Evolutionary conservation across 805 yeast genomes (phyloP).

Genomic region (baker's yeast (Saccharomyces cerevisiae)): DNA sequence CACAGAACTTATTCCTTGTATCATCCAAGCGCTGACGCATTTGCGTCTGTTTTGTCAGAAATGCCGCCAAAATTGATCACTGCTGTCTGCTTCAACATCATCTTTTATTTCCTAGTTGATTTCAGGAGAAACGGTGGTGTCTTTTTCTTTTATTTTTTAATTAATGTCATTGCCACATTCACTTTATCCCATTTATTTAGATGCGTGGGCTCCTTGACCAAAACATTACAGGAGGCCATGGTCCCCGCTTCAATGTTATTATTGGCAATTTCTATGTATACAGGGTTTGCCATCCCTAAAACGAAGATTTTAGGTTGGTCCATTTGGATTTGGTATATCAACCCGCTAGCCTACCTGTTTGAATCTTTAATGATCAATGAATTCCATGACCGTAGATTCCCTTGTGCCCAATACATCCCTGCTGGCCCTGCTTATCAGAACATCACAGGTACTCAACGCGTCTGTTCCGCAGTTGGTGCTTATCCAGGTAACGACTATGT

Average conservation of each 20-base stretch:
- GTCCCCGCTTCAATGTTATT: constrained; percentile 48
- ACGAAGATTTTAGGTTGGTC: constrained; percentile 55
- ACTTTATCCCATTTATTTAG: constrained; percentile 50
- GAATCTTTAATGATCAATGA: constrained; percentile 54
- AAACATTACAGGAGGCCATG: constrained; percentile 46
- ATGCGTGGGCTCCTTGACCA: constrained; percentile 42
- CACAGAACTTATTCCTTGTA: constrained; percentile 50
- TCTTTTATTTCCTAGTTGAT: constrained; percentile 46
- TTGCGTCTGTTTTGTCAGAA: constrained; percentile 45
- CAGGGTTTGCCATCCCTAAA: constrained; percentile 54
- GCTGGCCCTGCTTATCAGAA: constrained; percentile 37
- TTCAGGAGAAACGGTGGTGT: constrained; percentile 44
- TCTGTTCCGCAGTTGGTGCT: constrained; percentile 54
- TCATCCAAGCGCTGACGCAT: constrained; percentile 53
- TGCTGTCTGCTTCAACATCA: constrained; percentile 41
- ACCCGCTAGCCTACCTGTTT: constrained; percentile 51
- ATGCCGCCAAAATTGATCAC: constrained; percentile 42
- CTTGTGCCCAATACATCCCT: constrained; percentile 44
- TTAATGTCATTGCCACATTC: constrained; percentile 38
- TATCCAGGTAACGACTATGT: constrained; percentile 43
- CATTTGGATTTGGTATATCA: constrained; percentile 53
- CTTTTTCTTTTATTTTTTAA: constrained; percentile 45
- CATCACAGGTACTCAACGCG: constrained; percentile 30
- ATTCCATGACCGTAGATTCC: constrained; percentile 39
- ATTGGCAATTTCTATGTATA: constrained; percentile 41